Base-by-base conservation (phyloP, 441 rosid genomes). In the Eutrema salsugineum region DNA sequence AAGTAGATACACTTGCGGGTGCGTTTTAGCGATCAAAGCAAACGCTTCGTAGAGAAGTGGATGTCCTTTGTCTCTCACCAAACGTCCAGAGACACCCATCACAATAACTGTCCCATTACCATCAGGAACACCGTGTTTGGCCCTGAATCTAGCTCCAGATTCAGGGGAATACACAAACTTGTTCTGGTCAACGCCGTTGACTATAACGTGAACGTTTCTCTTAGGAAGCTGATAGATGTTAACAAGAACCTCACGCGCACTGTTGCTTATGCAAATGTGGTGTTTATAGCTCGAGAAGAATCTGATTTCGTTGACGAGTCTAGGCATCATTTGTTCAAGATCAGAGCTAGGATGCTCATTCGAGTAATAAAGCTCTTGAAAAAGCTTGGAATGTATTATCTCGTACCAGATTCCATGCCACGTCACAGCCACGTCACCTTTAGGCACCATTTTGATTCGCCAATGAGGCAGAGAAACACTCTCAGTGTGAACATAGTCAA, bases 331-430 rank as follows among this genome's bases (percentile, higher is more conserved):
- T 66, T 86, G 89, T 48, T 82, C 82, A 77, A 89, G 88, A 73
- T 87, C 88, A 49, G 81, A 70, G 78, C 59, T 75, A 28, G 76
- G 66, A 73, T 49, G 56, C 20, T 43, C 54, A 36, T 33, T 58
- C 0, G 79, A 84, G 15, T 80, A 58, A 3, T 80, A 77, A 43
- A 83, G 90, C 65, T 88, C 97, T 73, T 84, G 83, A 9, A 84
- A 82, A 22, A 88, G 38, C 72, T 77, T 84, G 0, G 89, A 91
- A 79, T 90, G 90, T 79, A 88, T 84, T 59, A 83, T 88, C 80
- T 90, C 97, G 44, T 83, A 84, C 94, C 91, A 84, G 30, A 88
- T 86, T 10, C 91, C 91, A 17, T 86, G 93, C 94, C 97, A 90
- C 1, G 94, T 89, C 40, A 85, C 94, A 1, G 87, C 94, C 15